Conservation (phyloP, 1,284 basidiomycete genomes). For the Malassezia nana region DNA sequence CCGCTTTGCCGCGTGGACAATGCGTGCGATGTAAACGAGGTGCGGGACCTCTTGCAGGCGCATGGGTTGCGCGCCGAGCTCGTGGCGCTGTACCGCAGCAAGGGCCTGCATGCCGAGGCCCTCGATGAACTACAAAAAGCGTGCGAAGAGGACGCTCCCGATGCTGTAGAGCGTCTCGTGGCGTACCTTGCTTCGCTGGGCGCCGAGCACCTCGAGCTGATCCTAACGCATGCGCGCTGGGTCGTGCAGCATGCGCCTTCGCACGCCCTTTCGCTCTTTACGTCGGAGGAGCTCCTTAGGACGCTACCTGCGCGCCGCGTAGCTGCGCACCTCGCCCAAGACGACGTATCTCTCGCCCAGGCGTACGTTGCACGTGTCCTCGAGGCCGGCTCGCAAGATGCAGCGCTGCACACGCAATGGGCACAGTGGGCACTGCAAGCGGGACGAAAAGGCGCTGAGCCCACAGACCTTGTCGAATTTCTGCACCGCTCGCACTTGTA, state of each 20-base stretch:
- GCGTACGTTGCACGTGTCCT: slow-evolving; percentile 83
- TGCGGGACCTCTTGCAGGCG: slow-evolving; percentile 73
- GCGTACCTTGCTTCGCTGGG: slow-evolving; percentile 80
- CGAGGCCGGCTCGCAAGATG: slow-evolving; percentile 53
- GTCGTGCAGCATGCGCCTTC: slow-evolving; percentile 64
- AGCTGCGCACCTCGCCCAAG: slow-evolving; percentile 57
- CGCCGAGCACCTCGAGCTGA: slow-evolving; percentile 31
- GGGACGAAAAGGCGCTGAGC: slow-evolving; percentile 57
- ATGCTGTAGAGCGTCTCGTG: slow-evolving; percentile 73
- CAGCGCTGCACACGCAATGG: slow-evolving; percentile 73
- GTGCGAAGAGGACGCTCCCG: slow-evolving; percentile 61
- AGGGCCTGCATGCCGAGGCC: slow-evolving; percentile 87
- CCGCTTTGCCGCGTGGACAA: slow-evolving; percentile 82
- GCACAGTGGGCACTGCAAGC: slow-evolving; percentile 69
- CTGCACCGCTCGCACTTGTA: slow-evolving; percentile 65
- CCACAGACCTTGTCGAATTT: slow-evolving; percentile 51
- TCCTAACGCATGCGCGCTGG: slow-evolving; percentile 60
- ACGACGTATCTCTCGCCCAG: slow-evolving; percentile 57
- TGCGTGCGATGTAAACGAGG: slow-evolving; percentile 93
- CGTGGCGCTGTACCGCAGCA: slow-evolving; percentile 80
- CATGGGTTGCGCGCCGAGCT: slow-evolving; percentile 84
- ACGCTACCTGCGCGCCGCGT: slow-evolving; percentile 50
- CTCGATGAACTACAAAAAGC: slow-evolving; percentile 63
- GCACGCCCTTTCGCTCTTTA: slow-evolving; percentile 82
- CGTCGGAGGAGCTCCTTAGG: slow-evolving; percentile 70